Conservation (phyloP, 305 asterid genomes). For the Fraxinus dipetala region DNA sequence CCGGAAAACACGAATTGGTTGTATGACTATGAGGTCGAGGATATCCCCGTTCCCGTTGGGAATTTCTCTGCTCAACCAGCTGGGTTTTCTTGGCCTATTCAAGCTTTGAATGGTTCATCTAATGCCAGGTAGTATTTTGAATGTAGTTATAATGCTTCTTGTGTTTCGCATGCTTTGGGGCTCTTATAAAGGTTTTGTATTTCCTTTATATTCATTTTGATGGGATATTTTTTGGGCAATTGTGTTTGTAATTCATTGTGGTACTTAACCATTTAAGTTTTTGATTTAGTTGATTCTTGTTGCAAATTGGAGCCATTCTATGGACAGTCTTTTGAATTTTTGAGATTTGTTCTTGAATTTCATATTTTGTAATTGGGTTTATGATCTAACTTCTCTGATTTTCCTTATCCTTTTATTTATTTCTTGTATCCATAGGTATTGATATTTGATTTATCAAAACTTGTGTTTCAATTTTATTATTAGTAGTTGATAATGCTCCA, state of each 20-base stretch:
- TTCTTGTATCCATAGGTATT: background rate
- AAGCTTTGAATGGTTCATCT: conserved; percentile 56
- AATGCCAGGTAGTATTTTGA: conserved; percentile 47
- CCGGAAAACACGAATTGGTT: conserved; percentile 92
- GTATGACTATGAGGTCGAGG: conserved; percentile 79
- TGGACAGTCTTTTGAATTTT: conserved; percentile 11
- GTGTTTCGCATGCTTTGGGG: background rate
- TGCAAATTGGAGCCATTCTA: background rate
- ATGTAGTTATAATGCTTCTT: background rate
- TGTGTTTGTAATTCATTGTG: conserved; percentile 10
- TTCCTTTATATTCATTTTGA: background rate
- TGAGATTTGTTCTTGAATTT: background rate
- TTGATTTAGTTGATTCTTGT: background rate
- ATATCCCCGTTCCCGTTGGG: conserved; percentile 47
- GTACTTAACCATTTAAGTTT: conserved; percentile 1
- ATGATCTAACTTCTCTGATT: background rate
- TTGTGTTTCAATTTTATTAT: background rate
- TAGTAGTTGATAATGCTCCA: background rate
- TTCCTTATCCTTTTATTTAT: background rate
- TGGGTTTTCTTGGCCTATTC: conserved; percentile 73
- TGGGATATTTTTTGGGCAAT: background rate
- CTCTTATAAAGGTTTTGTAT: conserved; percentile 4
- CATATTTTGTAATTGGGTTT: background rate
- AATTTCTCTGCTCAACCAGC: conserved; percentile 47
- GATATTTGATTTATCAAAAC: background rate